Base-by-base conservation (phyloP, 352 stramenopile species). In the Globisporangium okanoganense region DNA sequence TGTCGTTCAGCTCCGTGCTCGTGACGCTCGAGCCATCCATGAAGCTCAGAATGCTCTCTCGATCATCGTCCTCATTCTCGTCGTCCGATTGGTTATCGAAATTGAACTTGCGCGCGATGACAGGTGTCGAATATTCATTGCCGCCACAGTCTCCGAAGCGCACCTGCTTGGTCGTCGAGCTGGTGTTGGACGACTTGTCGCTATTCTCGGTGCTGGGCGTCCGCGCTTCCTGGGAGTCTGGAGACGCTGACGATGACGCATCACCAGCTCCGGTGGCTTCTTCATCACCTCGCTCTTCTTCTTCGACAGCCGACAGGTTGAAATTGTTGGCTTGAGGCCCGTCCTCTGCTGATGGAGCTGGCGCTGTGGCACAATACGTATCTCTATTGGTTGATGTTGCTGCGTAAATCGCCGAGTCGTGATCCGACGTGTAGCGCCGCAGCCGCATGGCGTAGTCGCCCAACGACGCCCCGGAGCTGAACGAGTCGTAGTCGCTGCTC, bases 71-170 rank as follows among this genome's bases (percentile, higher is more conserved):
- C 7, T 52, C 73, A 47, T 79, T 59, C 41, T 85, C 71, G 40
- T 84, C 80, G 6, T 85, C 78, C 0, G 76, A 87, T 1, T 64
- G 64, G 41, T 73, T 80, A 36, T 80, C 75, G 24, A 90, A 90
- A 12, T 73, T 81, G 53, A 90, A 79, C 54, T 76, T 85, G 36
- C 76, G 74, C 45, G 71, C 73, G 52, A 90, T 69, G 33, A 87
- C 48, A 0, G 78, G 80, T 6, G 78, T 88, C n/a, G 76, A 66
- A 53, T 82, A 86, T 27, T 80, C 76, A 33, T 33, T 33, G 14
- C 70, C 67, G 5, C 13, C 31, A 6, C 24, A 41, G 2, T 71
- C 48, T 14, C 70, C 65, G 50, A 90, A 88, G 31, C 69, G 78
- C 41, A 90, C 80, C 35, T 85, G 73, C 53, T 90, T 87, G 5